These are phyloP conservation scores for Entamoeba histolytica DNA, from an alignment of 208 protist genomes.

Conservation along the genomic window DNA sequence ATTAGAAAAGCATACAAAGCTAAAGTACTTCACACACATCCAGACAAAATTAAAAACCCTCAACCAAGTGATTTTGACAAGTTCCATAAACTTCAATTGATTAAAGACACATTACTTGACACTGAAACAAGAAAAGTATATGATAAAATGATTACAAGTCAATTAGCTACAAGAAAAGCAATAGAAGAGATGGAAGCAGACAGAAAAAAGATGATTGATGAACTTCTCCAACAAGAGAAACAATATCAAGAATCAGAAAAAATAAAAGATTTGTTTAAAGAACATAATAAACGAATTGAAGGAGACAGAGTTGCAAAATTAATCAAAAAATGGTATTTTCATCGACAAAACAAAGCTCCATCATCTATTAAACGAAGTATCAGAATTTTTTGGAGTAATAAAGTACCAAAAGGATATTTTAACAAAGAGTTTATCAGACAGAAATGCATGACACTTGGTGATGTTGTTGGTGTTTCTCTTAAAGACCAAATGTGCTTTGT, in stretches of 20 bases:
- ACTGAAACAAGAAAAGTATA: background rate
- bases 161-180: background rate
- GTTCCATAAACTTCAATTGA: background rate
- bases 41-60: background rate
- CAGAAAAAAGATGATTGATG: background rate
- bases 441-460: background rate
- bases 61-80: background rate
- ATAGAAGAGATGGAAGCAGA: background rate
- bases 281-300: background rate
- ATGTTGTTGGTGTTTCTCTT: background rate
- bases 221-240: background rate
- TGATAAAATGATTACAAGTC: background rate
- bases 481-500: background rate
- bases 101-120: background rate
- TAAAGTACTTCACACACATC: background rate
- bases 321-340: background rate
- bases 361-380: background rate
- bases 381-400: background rate
- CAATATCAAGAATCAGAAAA: background rate
- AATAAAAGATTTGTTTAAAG: background rate
- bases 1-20: background rate
- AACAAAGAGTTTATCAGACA: background rate
- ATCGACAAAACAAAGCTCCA: background rate
- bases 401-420: background rate
- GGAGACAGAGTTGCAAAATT: background rate